Conservation (phyloP, 176 grass and related monocot genomes). For the Phoenix roebelenii region DNA sequence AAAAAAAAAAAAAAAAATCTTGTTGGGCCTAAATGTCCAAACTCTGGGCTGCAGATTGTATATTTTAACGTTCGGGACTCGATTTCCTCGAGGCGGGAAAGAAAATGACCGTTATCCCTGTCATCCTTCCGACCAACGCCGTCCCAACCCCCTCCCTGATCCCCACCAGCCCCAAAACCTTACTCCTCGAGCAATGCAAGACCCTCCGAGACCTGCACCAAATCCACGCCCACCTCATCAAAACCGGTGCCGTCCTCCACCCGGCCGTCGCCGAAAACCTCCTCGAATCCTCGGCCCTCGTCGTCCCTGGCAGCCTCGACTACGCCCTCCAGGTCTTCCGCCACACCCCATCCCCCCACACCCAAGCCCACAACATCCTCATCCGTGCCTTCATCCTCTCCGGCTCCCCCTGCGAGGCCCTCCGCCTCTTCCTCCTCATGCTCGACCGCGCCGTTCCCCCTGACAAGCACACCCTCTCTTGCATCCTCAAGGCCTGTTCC, state of each 20-base stretch:
- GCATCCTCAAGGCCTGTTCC: slow-evolving; percentile 22
- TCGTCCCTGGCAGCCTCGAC: slow-evolving; percentile 19
- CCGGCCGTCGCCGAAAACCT: slow-evolving; percentile 10
- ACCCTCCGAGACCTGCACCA: slow-evolving; percentile 23
- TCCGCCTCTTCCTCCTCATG: slow-evolving; percentile 55
- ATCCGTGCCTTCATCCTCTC: slow-evolving; percentile 33
- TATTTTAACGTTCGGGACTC: no score
- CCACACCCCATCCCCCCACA: slow-evolving; percentile 7
- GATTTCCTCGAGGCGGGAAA: no score
- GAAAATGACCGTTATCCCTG: slow-evolving; percentile 6
- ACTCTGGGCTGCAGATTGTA: no score
- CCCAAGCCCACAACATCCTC: slow-evolving; percentile 40
- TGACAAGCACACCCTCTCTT: slow-evolving; percentile 22
- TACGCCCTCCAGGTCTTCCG: slow-evolving; percentile 44
- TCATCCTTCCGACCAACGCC: background rate
- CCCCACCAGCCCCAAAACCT: background rate
- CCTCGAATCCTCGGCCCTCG: slow-evolving; percentile 20
- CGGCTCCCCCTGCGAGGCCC: slow-evolving; percentile 25
- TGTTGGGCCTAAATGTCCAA: no score
- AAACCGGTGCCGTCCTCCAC: slow-evolving; percentile 28
- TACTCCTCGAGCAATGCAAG: background rate
- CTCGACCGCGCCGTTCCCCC: slow-evolving; percentile 15
- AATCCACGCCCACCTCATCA: slow-evolving; percentile 40
- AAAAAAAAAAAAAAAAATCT: no score
- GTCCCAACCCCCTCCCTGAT: background rate